Evolutionary conservation across 2,329 filamentous ascomycete species (phyloP), one percentile per base, ranked within the genome.

Genomic region (Ophiostoma ulmi): DNA sequence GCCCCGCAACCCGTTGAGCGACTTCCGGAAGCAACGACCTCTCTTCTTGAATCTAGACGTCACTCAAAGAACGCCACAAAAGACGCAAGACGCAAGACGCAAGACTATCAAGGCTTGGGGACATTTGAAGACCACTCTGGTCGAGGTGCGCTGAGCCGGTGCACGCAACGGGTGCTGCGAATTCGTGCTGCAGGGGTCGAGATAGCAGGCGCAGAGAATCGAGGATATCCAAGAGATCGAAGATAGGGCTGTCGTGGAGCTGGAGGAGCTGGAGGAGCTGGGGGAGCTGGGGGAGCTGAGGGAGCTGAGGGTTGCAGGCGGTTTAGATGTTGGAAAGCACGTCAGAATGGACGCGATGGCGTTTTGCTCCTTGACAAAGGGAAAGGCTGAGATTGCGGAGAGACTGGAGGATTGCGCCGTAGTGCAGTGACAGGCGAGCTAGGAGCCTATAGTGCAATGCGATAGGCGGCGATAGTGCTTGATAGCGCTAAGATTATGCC

Each of bases 291-390:
- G 5, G 39, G 39, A 26, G 52, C 22, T 22, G 52, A 58, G 52
- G 26, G 52, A 26, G 52, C 52, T 26, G n/a, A 26, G n/a, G 52
- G 52, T 58, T 22, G 52, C 52, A 58, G 39, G 14, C 11, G 7
- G 39, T 44, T 11, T 11, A 44, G 52, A 14, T 17, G 44, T 48
- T 48, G 44, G 14, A 48, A 58, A 58, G 52, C 52, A 58, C 52
- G 52, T 58, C 52, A 58, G 52, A 58, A 58, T 58, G 13, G 52
- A 58, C 52, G 52, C 52, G 52, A 58, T 58, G 52, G 52, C 52
- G 52, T 58, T 31, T 58, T 26, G 52, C 44, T 26, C 11, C n/a
- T 13, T 26, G 52, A 26, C 52, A 17, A 48, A 48, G 44, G n/a
- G 44, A n/a, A 48, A 48, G 44, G 44, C 44, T 48, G 44, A 48